A percentile compares a stretch with the other conserved stretches of the same genome.
Evolutionary conservation across 1,284 basidiomycete genomes (phyloP).

Genomic region (Tilletia walkeri): DNA sequence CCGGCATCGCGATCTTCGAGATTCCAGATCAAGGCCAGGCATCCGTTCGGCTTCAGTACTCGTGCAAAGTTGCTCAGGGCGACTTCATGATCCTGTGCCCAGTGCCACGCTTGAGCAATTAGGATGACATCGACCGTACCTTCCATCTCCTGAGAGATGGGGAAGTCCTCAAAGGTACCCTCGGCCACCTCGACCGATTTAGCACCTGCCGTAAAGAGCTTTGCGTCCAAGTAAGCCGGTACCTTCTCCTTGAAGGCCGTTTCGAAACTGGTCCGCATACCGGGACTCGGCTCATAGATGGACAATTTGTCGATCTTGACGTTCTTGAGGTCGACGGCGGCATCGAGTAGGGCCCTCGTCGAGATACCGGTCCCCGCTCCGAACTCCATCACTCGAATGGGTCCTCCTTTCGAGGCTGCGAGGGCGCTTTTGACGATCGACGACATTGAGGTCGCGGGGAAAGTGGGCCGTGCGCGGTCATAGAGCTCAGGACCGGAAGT

Average conservation of each 20-base stretch:
- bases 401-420: conserved; percentile 20
- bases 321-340: conserved; percentile 29
- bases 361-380: conserved; percentile 51
- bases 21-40: conserved; percentile 51
- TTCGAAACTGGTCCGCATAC: conserved; percentile 43
- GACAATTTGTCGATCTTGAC: conserved; percentile 21
- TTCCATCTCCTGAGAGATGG: conserved; percentile 23
- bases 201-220: conserved; percentile 26
- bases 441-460: conserved; percentile 34
- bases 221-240: conserved; percentile 22
- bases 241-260: conserved; percentile 22
- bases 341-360: conserved; percentile 40
- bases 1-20: conserved; percentile 46
- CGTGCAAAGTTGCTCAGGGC: conserved; percentile 33
- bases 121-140: conserved; percentile 39
- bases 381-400: conserved; percentile 45
- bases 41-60: conserved; percentile 35
- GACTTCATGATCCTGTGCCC: conserved; percentile 42
- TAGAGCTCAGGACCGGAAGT: conserved; percentile 36
- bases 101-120: conserved; percentile 49
- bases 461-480: conserved; percentile 38
- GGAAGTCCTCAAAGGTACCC: conserved; percentile 41
- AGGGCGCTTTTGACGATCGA: conserved; percentile 30
- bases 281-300: conserved; percentile 20
- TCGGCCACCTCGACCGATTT: conserved; percentile 28